A percentile compares a stretch with the other conserved stretches of the same genome.
Evolutionary conservation across 768 basidiomycete genomes (phyloP).

Genomic region (Cystobasidium tubakii): DNA sequence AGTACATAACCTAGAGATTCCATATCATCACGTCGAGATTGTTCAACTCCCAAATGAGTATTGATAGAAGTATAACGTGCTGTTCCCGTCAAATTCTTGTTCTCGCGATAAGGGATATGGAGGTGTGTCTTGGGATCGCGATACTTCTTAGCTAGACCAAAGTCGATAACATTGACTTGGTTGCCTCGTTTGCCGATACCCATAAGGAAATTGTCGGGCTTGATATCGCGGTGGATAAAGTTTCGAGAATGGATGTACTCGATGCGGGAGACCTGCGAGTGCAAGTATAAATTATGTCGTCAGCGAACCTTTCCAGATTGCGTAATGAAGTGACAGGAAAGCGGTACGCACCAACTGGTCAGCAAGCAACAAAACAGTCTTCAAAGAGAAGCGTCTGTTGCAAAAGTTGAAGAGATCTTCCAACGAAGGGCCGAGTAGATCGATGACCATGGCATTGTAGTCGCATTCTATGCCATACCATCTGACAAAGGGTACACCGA

Average conservation of each 20-base stretch:
- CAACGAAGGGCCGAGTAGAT: slow-evolving; percentile 73
- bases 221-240: slow-evolving; percentile 93
- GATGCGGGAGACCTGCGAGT: slow-evolving; percentile 74
- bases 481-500: slow-evolving; percentile 95
- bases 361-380: slow-evolving; percentile 85
- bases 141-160: slow-evolving; percentile 99
- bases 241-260: slow-evolving; percentile 94
- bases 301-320: background rate
- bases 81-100: slow-evolving; percentile 99
- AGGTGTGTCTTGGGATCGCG: slow-evolving; percentile 99
- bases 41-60: slow-evolving; percentile 96
- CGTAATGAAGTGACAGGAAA: slow-evolving; percentile 18
- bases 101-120: slow-evolving; percentile 99
- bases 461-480: slow-evolving; percentile 77
- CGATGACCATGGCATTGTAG: slow-evolving; percentile 99
- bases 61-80: slow-evolving; percentile 99
- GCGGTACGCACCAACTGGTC: slow-evolving; percentile 75
- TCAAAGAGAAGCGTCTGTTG: slow-evolving; percentile 85
- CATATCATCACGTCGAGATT: slow-evolving; percentile 93
- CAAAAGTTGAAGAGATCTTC: slow-evolving; percentile 55
- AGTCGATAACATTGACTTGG: slow-evolving; percentile 94
- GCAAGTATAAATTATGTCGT: too few relatives aligned
- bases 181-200: slow-evolving; percentile 98
- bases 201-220: slow-evolving; percentile 99
- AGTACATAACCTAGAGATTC: slow-evolving; percentile 98